A percentile compares a stretch with the other conserved stretches of the same genome.
These are phyloP conservation scores for Hsuehochloa calcarea DNA, from an alignment of 176 grass and related monocot species.

Conservation along the genomic window DNA sequence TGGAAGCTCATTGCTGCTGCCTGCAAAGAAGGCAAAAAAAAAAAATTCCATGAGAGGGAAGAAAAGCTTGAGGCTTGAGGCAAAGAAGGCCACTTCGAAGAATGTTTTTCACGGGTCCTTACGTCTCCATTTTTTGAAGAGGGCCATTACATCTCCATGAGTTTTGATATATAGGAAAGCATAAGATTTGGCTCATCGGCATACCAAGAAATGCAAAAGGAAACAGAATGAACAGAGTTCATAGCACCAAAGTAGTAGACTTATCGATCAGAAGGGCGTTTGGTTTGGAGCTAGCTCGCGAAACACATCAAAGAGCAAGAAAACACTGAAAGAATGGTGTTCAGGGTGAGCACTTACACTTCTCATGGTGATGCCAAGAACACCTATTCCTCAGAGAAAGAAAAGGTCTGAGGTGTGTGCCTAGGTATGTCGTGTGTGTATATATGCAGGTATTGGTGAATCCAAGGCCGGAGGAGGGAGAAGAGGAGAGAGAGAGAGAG, in stretches of 20 bases:
- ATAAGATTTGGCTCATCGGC: too few species aligned
- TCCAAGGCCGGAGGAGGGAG: neutral
- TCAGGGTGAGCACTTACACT: neutral
- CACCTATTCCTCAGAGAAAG: neutral
- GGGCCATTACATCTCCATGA: neutral
- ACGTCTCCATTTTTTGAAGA: neutral
- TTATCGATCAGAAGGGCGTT: neutral
- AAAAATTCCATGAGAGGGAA: neutral
- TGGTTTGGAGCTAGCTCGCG: neutral
- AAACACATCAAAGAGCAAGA: neutral
- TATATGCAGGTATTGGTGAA: neutral
- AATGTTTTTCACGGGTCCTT: neutral
- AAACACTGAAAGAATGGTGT: neutral
- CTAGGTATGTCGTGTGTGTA: neutral
- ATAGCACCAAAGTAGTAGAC: neutral
- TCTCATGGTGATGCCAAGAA: neutral
- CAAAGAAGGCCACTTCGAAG: neutral
- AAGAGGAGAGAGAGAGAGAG: neutral
- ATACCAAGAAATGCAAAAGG: neutral
- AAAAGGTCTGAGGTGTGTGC: neutral
- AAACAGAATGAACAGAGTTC: neutral
- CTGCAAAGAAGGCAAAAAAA: neutral
- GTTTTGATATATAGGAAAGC: too few species aligned
- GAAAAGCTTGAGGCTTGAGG: neutral
- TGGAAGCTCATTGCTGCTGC: constrained; percentile 20